Evolutionary conservation across 2,329 filamentous ascomycete species (phyloP), one percentile per base, ranked within the genome.

Genomic region (Penicillium digitatum): DNA sequence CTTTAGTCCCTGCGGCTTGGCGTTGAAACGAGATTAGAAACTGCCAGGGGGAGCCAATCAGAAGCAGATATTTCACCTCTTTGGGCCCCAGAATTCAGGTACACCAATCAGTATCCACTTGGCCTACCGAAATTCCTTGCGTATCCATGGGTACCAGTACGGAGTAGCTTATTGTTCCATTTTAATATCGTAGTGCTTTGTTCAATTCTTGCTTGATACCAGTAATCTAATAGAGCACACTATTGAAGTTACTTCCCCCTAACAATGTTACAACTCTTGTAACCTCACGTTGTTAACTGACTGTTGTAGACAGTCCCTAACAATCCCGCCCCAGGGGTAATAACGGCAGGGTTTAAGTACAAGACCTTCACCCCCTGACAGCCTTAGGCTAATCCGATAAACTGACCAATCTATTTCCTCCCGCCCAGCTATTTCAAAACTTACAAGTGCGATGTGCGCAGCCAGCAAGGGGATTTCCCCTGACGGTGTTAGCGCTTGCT

Each of bases 51-150:
- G 43, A 37, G 26, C 67, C 67, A 69, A 66, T 67, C 56, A 68
- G 22, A 22, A 9, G 14, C 3, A 14, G 8, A 26, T 5, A 44
- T 22, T 31, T 11, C 12, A 12, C 20, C 27, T 29, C 5, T 38
- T 27, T 35, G 46, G 26, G 48, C 42, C 43, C 53, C 55, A n/a
- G 24, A 50, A 60, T 57, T 55, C 68, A 70, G 67, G 68, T 39
- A 70, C 69, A 65, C 68, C 67, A 71, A 70, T 69, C 65, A 70
- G 2, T 7, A 22, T 20, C 7, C 6, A 20, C 40, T 4, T 32
- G n/a, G 20, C 11, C 46, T 58, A 48, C 57, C 61, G 39, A 62
- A 54, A 62, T 61, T 48, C 57, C 53, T 55, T 27, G 40, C 52
- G 57, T 62, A 59, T 62, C 58, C 62, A 63, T 60, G 57, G 62